Base-by-base conservation (phyloP, 2,329 filamentous ascomycete species). In the Scytalidium lignicola region DNA sequence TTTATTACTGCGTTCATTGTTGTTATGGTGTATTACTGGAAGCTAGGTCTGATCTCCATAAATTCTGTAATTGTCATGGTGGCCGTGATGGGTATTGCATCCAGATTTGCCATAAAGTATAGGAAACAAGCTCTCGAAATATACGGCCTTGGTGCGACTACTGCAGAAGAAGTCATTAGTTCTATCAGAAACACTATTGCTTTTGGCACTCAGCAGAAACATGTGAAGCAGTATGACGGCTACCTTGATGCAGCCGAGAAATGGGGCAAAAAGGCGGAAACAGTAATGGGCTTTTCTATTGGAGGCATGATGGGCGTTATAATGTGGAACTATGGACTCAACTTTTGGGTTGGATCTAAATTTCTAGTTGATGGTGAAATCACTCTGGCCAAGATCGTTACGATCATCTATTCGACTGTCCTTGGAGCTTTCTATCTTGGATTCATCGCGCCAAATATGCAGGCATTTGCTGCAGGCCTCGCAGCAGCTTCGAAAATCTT, bases 401-500 rank as follows among this genome's bases (percentile, higher is more conserved):
- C 51, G 8, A 47, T 50, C 23, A 17, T 55, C 4, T 26, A 46
- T 17, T 18, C 51, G n/a, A 42, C 53, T 3, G 28, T 53, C 3
- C 17, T 55, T 15, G 92, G 90, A 43, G 88, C 91, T 4, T 93
- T 96, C 68, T 87, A 88, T 50, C 72, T 97, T 22, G 89, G 90
- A 41, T 92, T 91, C 58, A 82, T 95, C 23, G 83, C 85, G 0
- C 90, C 92, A 0, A 88, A 96, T 62, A 68, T 85, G 3, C 88
- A 93, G 65, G 87, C 91, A 19, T 95, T 96, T 58, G 86, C 84
- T 2, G 87, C 83, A 13, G 88, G 83, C 41, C 70, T 92, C 3
- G 87, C 88, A 26, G 90, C 92, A 2, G 90, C 88, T 2, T 79
- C 81, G 49, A 96, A 96, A 71, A 95, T 96, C 52, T 96, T 85